Percentiles rank a stretch among this genome's conserved stretches.
These are phyloP conservation scores for Penicillium olsonii DNA, from an alignment of 2,329 filamentous ascomycete genomes.

Conservation along the genomic window DNA sequence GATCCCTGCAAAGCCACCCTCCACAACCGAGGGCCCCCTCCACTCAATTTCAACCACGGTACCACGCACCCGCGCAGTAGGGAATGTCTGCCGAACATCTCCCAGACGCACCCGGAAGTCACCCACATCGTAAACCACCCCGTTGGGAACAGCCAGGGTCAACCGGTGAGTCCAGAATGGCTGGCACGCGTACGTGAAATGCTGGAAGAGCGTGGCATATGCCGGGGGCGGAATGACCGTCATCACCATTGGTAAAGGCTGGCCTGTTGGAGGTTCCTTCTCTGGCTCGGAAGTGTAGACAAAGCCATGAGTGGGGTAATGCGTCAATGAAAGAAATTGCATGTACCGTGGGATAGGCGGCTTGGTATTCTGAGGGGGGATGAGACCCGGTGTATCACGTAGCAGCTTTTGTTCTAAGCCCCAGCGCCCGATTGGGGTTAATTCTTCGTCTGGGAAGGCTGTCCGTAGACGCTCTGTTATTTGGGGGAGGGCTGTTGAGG, in stretches of 20 bases:
- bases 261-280: constrained; percentile 4
- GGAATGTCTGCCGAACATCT: constrained; percentile 45
- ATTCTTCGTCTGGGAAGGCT: constrained; percentile 37
- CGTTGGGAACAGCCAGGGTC: constrained; percentile 37
- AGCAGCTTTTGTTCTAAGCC: constrained; percentile 45
- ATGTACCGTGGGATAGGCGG: constrained; percentile 39
- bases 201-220: constrained; percentile 39
- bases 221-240: constrained; percentile 40
- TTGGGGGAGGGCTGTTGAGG: constrained; percentile 35
- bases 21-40: constrained; percentile 38
- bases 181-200: constrained; percentile 44
- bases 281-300: constrained; percentile 41
- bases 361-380: constrained; percentile 33
- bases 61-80: constrained; percentile 39
- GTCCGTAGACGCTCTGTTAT: constrained; percentile 43
- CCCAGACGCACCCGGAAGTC: constrained; percentile 47
- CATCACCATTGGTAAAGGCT: constrained; percentile 36
- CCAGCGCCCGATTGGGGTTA: constrained; percentile 41
- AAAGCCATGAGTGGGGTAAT: constrained; percentile 43
- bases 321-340: constrained; percentile 45
- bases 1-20: constrained; percentile 20
- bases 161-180: constrained; percentile 46
- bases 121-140: constrained; percentile 44
- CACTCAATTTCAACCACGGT: constrained; percentile 50
- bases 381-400: constrained; percentile 44